These are phyloP conservation scores for Arachnomyces sp. DNA, from an alignment of 2,329 filamentous ascomycete species.

Conservation along the genomic window DNA sequence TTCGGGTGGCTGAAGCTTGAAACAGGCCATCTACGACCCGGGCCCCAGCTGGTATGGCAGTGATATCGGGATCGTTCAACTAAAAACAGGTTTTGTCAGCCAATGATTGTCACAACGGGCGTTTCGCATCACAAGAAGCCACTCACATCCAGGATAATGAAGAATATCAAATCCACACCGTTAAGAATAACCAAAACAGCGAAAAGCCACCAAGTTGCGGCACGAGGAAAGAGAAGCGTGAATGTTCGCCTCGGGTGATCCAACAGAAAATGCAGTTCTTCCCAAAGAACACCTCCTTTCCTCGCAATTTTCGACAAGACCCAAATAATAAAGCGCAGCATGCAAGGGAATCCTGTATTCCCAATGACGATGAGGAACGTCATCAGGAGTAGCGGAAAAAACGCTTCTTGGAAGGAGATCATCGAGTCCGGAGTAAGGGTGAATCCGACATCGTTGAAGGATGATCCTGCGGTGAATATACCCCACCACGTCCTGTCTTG, in stretches of 20 bases:
- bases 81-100: slow-evolving; percentile 29
- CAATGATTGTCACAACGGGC: slow-evolving; percentile 9
- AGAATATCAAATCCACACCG: slow-evolving; percentile 77
- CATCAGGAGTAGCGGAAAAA: slow-evolving; percentile 68
- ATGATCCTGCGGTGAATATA: slow-evolving; percentile 77
- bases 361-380: slow-evolving; percentile 87
- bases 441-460: slow-evolving; percentile 93
- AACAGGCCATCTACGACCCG: slow-evolving; percentile 82
- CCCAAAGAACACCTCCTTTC: slow-evolving; percentile 64
- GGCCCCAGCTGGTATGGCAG: slow-evolving; percentile 60
- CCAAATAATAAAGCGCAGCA: slow-evolving; percentile 94
- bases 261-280: slow-evolving; percentile 82
- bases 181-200: slow-evolving; percentile 77
- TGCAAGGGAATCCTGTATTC: slow-evolving; percentile 91
- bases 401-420: slow-evolving; percentile 73
- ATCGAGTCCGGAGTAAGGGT: slow-evolving; percentile 91
- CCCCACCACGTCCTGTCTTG: slow-evolving; percentile 77
- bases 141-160: slow-evolving; percentile 81
- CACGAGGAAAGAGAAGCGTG: slow-evolving; percentile 82
- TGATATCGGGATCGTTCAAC: slow-evolving; percentile 66
- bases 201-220: slow-evolving; percentile 94
- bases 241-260: slow-evolving; percentile 96
- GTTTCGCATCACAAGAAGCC: neutral
- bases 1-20: slow-evolving; percentile 81
- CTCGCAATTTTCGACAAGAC: slow-evolving; percentile 60